A percentile compares a stretch with the other conserved stretches of the same genome.
Evolutionary conservation across 805 yeast species (phyloP).

Genomic region (Saccharomycopsis sp.): DNA sequence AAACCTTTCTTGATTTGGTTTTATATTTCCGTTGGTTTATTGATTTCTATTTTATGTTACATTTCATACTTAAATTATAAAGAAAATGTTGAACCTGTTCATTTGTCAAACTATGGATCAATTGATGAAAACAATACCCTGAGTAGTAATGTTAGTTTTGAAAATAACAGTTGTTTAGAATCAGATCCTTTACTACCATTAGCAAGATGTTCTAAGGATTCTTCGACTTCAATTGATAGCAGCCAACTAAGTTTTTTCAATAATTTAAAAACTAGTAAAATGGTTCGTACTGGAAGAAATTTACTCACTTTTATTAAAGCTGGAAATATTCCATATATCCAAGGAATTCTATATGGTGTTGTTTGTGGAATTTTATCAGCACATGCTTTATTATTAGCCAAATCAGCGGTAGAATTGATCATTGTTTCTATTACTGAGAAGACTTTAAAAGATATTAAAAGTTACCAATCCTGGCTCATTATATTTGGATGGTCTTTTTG

Average conservation of each 20-base stretch:
- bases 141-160: too few species aligned
- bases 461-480: constrained; percentile 38
- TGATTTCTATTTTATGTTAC: constrained; percentile 5
- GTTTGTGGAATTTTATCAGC: constrained; percentile 74
- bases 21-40: constrained; percentile 14
- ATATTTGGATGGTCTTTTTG: constrained; percentile 45
- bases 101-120: background rate
- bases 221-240: background rate
- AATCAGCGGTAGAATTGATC: constrained; percentile 64
- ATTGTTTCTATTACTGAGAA: constrained; percentile 31
- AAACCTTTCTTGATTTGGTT: constrained; percentile 52
- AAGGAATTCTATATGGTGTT: constrained; percentile 57
- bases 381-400: constrained; percentile 78
- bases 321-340: constrained; percentile 24
- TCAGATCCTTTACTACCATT: background rate
- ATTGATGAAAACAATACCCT: background rate
- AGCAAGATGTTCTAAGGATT: background rate
- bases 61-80: constrained; percentile 6
- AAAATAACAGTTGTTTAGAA: background rate
- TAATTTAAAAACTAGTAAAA: too few species aligned
- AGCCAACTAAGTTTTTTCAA: too few species aligned
- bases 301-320: background rate
- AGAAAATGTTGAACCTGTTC: background rate
- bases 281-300: too few species aligned
- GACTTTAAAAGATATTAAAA: constrained; percentile 29